These are phyloP conservation scores for Monilinia vaccinii-corymbosi DNA, from an alignment of 2,329 filamentous ascomycete genomes.

Conservation along the genomic window DNA sequence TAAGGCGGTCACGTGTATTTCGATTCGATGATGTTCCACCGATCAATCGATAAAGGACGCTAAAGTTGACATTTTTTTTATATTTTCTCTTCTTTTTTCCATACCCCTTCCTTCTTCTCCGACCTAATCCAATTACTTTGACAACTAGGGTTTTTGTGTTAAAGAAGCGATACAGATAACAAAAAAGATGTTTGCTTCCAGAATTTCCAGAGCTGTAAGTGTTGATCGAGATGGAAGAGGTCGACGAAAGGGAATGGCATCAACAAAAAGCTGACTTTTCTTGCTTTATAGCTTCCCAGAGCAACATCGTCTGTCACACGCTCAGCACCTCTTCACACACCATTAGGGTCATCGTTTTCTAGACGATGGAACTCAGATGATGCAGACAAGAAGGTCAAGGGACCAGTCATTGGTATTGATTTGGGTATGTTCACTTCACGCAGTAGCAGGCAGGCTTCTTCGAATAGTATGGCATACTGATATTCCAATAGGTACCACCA, in stretches of 20 bases:
- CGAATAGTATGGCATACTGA: conserved; percentile 16
- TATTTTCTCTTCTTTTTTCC: conserved; percentile 12
- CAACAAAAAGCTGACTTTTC: conserved; percentile 22
- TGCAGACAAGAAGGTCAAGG: conserved; percentile 76
- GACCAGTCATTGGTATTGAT: conserved; percentile 96
- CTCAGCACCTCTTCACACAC: conserved; percentile 58
- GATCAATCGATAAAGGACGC: conserved; percentile 1
- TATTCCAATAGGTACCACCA: conserved; percentile 62
- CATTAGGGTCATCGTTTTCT: conserved; percentile 64
- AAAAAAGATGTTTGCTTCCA: conserved; percentile 57
- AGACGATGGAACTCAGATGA: conserved; percentile 66
- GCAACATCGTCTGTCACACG: conserved; percentile 60
- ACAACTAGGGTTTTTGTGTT: conserved; percentile 14
- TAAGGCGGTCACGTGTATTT: not conserved
- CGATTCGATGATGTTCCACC: conserved; percentile 10
- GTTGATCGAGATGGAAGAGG: not conserved
- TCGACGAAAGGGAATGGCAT: conserved; percentile 13
- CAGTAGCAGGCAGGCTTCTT: not conserved
- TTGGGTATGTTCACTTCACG: conserved; percentile 52
- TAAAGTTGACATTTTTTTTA: conserved; percentile 10
- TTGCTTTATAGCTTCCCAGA: conserved; percentile 59
- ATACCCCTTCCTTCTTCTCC: conserved; percentile 12
- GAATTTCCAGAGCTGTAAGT: conserved; percentile 68
- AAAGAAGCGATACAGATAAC: conserved; percentile 30
- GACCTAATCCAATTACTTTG: conserved; percentile 13